Conservation (phyloP, 805 yeast species). For the Cyberlindnera maclurae region DNA sequence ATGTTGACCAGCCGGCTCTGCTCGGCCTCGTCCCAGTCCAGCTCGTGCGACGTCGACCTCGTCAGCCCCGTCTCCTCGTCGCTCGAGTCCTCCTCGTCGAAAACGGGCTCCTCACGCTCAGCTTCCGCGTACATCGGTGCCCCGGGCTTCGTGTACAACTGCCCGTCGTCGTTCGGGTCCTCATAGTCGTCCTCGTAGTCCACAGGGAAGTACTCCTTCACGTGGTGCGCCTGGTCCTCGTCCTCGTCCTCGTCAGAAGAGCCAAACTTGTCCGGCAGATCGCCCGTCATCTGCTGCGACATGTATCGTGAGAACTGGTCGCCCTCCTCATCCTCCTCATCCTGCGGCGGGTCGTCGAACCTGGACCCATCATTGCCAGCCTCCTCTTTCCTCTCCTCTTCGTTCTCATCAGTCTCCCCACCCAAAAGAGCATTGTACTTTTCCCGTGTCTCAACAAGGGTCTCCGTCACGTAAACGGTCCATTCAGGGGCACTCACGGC, state of each 20-base stretch:
- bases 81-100: conserved; percentile 26
- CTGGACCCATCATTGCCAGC: conserved; percentile 27
- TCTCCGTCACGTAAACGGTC: conserved; percentile 77
- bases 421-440: conserved; percentile 93
- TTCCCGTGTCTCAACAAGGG: conserved; percentile 82
- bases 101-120: conserved; percentile 14
- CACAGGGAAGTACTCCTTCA: conserved; percentile 12
- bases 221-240: conserved; percentile 19
- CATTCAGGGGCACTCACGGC: conserved; percentile 45
- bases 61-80: conserved; percentile 27
- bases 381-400: conserved; percentile 30
- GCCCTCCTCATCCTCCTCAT: conserved; percentile 20
- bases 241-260: conserved; percentile 41
- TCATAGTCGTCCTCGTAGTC: conserved; percentile 60
- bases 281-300: conserved; percentile 64
- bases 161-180: conserved; percentile 79
- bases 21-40: conserved; percentile 28
- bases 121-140: conserved; percentile 47
- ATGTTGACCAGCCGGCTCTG: conserved; percentile 25
- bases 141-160: conserved; percentile 55
- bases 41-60: conserved; percentile 30
- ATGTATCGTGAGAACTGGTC: conserved; percentile 42
- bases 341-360: conserved; percentile 14
- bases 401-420: conserved; percentile 40
- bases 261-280: conserved; percentile 49